A percentile compares a stretch with the other conserved stretches of the same genome.
phyloP scores from a whole-genome alignment of 73 alveolate genomes.

The Stentor coeruleus region DNA sequence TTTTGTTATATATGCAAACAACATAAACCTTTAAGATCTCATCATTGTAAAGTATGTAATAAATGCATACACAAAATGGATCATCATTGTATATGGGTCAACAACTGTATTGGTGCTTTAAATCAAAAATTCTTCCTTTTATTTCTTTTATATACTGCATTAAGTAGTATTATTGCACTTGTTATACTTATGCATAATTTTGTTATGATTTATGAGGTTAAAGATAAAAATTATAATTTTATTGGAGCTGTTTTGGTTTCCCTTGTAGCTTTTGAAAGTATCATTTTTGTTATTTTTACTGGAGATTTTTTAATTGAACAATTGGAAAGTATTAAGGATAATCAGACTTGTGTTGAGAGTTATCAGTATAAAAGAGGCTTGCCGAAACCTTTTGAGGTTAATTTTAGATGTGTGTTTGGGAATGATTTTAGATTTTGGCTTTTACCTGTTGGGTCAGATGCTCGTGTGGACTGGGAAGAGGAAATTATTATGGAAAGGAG shows the following conservation, averaged over 20 bases:
- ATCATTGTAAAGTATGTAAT: constrained; percentile 77
- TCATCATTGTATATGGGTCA: constrained; percentile 89
- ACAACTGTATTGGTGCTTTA: constrained; percentile 70
- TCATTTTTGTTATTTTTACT: not conserved
- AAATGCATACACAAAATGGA: constrained; percentile 78
- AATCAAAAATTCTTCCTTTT: constrained; percentile 63
- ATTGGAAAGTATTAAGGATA: not conserved
- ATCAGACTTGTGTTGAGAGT: not conserved
- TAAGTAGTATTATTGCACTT: not conserved
- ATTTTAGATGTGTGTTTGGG: not conserved
- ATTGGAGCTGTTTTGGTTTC: not conserved
- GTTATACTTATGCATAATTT: not conserved
- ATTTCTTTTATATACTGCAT: constrained; percentile 16
- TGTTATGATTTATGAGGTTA: not conserved
- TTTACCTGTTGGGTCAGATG: constrained; percentile 7
- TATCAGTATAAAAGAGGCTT: not conserved
- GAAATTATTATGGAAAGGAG: too few species aligned
- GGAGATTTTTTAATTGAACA: not conserved
- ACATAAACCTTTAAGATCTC: constrained; percentile 69
- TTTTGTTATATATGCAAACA: constrained; percentile 63
- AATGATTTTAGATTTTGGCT: not conserved
- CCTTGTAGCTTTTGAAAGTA: not conserved
- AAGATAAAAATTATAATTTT: not conserved
- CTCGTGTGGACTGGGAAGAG: too few species aligned
- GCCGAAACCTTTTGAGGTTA: not conserved